A percentile compares a stretch with the other conserved stretches of the same genome.
phyloP scores from a whole-genome alignment of 495 filamentous ascomycete species.

The Tirmania nivea region DNA sequence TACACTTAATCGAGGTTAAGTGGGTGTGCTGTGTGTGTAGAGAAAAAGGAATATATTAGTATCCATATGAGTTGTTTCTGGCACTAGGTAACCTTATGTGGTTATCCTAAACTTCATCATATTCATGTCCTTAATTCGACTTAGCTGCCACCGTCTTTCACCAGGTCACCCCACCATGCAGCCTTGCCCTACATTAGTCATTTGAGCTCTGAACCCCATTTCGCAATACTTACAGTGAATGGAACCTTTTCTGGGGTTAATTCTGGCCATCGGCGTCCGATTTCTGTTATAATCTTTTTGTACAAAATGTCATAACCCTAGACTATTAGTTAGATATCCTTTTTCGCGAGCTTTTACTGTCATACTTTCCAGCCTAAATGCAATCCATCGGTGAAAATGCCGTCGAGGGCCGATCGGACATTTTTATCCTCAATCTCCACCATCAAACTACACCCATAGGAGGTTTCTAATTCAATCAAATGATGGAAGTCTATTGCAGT shows the following conservation, averaged over 20 bases:
- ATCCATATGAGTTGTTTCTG: not conserved
- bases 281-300: not conserved
- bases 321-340: not conserved
- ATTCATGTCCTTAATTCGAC: not conserved
- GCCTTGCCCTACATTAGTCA: not conserved
- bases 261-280: conserved; percentile 1
- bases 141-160: not conserved
- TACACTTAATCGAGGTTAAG: conserved; percentile 59
- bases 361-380: conserved; percentile 5
- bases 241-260: conserved; percentile 1
- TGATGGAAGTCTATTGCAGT: not conserved
- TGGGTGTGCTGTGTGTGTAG: not conserved
- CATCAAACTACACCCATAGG: not conserved
- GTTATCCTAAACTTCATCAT: no score
- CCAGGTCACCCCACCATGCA: conserved; percentile 1
- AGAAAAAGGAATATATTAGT: not conserved
- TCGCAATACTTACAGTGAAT: not conserved
- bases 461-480: not conserved
- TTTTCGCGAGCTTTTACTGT: not conserved
- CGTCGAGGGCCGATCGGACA: not conserved
- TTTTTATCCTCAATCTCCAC: not conserved
- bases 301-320: conserved; percentile 4
- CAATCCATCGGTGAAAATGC: conserved; percentile 1
- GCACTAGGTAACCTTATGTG: not conserved
- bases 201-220: not conserved